Percentiles rank a stretch among this genome's conserved stretches.
phyloP scores from a whole-genome alignment of 257 asterid species.

The Solanum neorickii region DNA sequence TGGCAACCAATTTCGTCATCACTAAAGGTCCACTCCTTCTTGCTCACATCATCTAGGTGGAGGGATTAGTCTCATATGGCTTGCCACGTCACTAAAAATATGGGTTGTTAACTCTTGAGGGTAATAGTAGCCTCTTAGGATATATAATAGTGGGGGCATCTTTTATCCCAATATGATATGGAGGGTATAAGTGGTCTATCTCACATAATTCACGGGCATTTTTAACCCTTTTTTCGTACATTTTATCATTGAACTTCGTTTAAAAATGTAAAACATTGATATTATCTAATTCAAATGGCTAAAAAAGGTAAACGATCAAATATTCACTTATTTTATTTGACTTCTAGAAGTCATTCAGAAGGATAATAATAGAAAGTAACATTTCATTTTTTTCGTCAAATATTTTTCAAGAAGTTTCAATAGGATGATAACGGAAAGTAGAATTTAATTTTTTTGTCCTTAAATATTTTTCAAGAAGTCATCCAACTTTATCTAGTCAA shows the following conservation, averaged over 20 bases:
- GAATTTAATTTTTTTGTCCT: too few relatives aligned
- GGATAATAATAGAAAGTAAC: neutral
- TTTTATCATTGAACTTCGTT: neutral
- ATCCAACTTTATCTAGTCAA: too few relatives aligned
- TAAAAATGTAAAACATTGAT: neutral
- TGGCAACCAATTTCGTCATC: too few relatives aligned
- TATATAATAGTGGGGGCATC: neutral
- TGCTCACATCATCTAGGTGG: neutral
- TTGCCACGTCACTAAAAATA: neutral
- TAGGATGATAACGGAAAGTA: too few relatives aligned
- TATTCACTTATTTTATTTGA: too few relatives aligned
- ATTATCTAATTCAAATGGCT: neutral
- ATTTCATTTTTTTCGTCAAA: neutral
- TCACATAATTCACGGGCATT: accelerated
- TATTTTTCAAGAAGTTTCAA: neutral
- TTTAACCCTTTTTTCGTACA: neutral
- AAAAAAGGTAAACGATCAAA: neutral
- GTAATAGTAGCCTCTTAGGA: neutral
- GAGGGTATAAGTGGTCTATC: neutral
- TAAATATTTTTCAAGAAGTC: too few relatives aligned
- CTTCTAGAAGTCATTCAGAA: neutral
- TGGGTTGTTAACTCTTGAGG: neutral
- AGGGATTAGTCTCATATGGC: neutral
- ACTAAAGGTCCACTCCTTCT: neutral
- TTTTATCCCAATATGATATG: neutral